Base-by-base conservation (phyloP, 306 rosid species). In the Rubus parviflorus region DNA sequence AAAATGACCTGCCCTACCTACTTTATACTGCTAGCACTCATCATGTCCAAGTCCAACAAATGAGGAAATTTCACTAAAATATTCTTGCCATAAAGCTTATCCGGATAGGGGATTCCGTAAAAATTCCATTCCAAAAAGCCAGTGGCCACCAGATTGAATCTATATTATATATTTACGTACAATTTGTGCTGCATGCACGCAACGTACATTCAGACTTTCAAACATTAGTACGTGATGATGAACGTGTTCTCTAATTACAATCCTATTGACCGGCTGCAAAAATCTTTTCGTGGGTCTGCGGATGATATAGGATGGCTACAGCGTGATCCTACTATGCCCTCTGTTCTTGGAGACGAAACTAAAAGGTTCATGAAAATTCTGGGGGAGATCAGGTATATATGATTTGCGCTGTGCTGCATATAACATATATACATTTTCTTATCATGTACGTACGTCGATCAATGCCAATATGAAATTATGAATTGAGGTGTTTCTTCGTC, bases 261-360 rank as follows among this genome's bases (percentile, higher is more conserved):
- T 81, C 89, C 92, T 75, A 79, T 91, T 80, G 92, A 92, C 17
- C 87, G 97, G 19, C 96, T 93, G 77, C 86, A 92, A 71, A 91
- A 83, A 86, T 92, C 98, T 72, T 92, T 95, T 40, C 93, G 84
- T 54, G 99, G 99, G 47, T 95, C 97, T 30, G 94, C 97, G 46
- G 98, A 91, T 83, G 99, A 95, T 82, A 92, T 95, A 78, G 99
- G 99, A 40, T 95, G 99, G 99, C 92, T 95, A 73, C 96, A 90
- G 82, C 87, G 81, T 80, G 94, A 89, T 87, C 83, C 91, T 0
- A 91, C 81, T 81, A 85, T 95, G 97, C 96, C 94, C n/a, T 83
- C 94, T 0, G 93, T n/a, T n/a, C n/a, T 90, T 77, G 97, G 89
- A 81, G 99, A 95, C 68, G 94, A 98, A 61, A 92, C 97, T 0